Evolutionary conservation across 495 filamentous ascomycete species (phyloP), one percentile per base, ranked within the genome.

Genomic region (Penicillium longicatenatum): DNA sequence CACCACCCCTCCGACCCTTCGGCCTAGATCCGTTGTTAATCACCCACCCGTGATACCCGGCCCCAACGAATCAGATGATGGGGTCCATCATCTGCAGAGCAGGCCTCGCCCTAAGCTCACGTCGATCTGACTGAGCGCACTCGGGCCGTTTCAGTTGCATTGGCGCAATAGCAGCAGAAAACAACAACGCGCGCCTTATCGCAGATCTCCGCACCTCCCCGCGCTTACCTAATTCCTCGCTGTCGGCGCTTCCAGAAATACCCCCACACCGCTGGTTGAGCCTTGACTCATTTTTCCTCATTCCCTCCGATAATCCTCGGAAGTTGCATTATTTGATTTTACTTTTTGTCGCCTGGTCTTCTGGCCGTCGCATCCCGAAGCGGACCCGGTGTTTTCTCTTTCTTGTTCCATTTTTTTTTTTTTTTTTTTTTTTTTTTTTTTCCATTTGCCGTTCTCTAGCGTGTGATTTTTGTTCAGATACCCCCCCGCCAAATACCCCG

Each of bases 171-270:
- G 24, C 22, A 24, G 30, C 45, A 29, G 30, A 30, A 30, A 39
- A 6, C 37, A 39, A 24, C 35, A 20, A 22, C 10, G 29, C 29
- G 49, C 26, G 48, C 31, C 53, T 53, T 55, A 66, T 56, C 42
- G n/a, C 57, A 44, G 55, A 48, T 43, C 54, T 47, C 44, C 51
- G 33, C 50, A 46, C 39, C 46, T 49, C 24, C 67, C 64, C 64
- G 67, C 64, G 64, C 67, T 70, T 65, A 67, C 67, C 61, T 70
- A 68, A 70, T 69, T 55, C 31, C 0, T 61, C 64, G 64, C 59
- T 65, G 61, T 59, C 55, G 59, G 64, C 67, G 67, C 57, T 70
- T 67, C 59, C 50, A 47, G 63, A 65, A 64, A 61, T 59, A 30
- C 53, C 33, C 31, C 54, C 29, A 50, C 66, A 69, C 66, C 66